These are phyloP conservation scores for Sarcomyxa edulis DNA, from an alignment of 768 basidiomycete genomes.

Conservation along the genomic window DNA sequence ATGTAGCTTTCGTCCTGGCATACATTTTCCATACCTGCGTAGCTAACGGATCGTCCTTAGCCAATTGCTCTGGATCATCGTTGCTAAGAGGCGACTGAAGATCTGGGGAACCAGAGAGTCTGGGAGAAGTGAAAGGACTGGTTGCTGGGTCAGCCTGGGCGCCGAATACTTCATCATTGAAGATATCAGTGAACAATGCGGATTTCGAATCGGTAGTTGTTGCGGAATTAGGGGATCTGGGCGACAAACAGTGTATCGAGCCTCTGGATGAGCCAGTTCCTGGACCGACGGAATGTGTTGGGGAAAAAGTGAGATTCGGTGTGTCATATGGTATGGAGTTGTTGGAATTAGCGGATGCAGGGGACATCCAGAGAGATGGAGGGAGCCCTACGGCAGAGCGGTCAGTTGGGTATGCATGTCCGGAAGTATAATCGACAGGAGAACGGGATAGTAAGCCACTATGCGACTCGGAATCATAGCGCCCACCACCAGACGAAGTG, in stretches of 20 bases:
- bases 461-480: no score
- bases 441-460: not conserved
- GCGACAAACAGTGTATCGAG: no score
- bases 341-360: constrained; percentile 44
- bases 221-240: constrained; percentile 38
- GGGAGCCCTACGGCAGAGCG: constrained; percentile 53
- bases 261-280: constrained; percentile 30
- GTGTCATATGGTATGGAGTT: constrained; percentile 36
- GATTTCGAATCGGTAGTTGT: constrained; percentile 50
- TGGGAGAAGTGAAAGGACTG: constrained; percentile 60
- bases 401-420: constrained; percentile 31
- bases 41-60: constrained; percentile 85
- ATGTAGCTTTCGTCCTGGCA: constrained; percentile 78
- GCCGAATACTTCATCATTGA: constrained; percentile 63
- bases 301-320: constrained; percentile 29
- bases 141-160: constrained; percentile 36
- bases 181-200: constrained; percentile 62
- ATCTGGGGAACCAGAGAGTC: constrained; percentile 65
- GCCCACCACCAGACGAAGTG: no score
- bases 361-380: constrained; percentile 85
- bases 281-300: constrained; percentile 24
- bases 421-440: constrained; percentile 1
- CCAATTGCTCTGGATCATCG: constrained; percentile 58
- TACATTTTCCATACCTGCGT: constrained; percentile 99
- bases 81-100: constrained; percentile 44